Conservation (phyloP, 495 filamentous ascomycete genomes). For the Pyrenula aspistea region DNA sequence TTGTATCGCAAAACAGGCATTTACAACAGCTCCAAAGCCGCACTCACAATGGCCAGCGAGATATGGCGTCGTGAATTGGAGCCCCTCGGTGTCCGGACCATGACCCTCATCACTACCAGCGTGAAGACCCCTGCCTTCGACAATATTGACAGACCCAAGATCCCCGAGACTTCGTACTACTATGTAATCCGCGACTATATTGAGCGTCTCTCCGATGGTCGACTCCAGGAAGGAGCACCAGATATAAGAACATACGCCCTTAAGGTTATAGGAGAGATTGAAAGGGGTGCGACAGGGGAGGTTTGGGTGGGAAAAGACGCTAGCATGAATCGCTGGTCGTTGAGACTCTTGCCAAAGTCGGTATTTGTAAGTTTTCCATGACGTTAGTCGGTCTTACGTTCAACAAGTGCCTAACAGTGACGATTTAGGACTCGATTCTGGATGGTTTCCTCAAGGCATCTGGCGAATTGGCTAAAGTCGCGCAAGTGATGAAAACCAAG, state of each 20-base stretch:
- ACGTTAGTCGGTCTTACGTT: not conserved
- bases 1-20: conserved; percentile 12
- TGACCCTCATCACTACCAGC: conserved; percentile 13
- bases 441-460: not conserved
- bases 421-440: not conserved
- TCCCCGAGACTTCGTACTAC: not conserved
- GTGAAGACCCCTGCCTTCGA: conserved; percentile 9
- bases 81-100: conserved; percentile 23
- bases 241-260: not conserved
- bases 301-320: conserved; percentile 4
- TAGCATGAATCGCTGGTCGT: conserved; percentile 6
- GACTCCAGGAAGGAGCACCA: not conserved
- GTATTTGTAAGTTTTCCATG: conserved; percentile 10
- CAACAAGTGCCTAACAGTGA: not conserved
- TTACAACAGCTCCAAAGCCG: conserved; percentile 24
- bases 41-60: conserved; percentile 17
- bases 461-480: not conserved
- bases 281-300: not conserved
- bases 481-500: not conserved
- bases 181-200: not conserved
- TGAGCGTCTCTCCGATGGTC: not conserved
- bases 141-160: conserved; percentile 1
- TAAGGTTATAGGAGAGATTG: not conserved
- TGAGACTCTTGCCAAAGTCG: conserved; percentile 8
- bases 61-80: conserved; percentile 25